phyloP scores from a whole-genome alignment of 495 filamentous ascomycete genomes.

The Coniosporium apollinis region DNA sequence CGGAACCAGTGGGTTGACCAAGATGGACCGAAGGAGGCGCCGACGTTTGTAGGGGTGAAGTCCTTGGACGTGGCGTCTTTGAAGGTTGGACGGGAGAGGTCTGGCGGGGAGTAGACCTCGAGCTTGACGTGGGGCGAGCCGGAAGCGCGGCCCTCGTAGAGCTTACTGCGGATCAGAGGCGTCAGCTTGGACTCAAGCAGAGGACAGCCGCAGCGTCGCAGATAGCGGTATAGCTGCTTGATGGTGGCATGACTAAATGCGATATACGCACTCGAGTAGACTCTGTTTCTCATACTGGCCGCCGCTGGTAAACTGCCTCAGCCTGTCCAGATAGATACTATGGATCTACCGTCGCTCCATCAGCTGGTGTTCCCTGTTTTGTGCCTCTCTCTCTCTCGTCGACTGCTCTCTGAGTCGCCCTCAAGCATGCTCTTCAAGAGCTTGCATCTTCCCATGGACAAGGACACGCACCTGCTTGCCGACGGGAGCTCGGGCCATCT shows the following conservation, averaged over 20 bases:
- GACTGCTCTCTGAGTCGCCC: no score
- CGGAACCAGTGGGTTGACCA: conserved; percentile 99
- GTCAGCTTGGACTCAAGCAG: conserved; percentile 1
- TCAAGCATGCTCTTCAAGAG: no score
- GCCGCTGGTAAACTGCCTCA: conserved; percentile 56
- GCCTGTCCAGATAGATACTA: conserved; percentile 71
- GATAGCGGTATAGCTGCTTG: background rate
- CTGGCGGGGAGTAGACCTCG: conserved; percentile 69
- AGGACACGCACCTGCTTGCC: no score
- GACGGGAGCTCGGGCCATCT: conserved; percentile 41
- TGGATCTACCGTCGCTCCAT: no score
- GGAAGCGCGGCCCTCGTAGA: conserved; percentile 55
- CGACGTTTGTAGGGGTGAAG: conserved; percentile 59
- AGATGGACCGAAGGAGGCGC: conserved; percentile 72
- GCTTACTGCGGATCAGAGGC: conserved; percentile 36
- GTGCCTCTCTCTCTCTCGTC: no score
- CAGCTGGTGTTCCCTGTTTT: no score
- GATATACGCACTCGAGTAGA: conserved; percentile 40
- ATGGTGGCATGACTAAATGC: background rate
- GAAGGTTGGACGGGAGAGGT: conserved; percentile 70
- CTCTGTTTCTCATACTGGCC: conserved; percentile 74
- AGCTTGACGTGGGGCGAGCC: conserved; percentile 68
- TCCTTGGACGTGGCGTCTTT: conserved; percentile 67
- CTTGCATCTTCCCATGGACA: no score
- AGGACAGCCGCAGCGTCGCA: no score